Conservation (phyloP, 139 green algal genomes). For the Coelastrella sp. region DNA sequence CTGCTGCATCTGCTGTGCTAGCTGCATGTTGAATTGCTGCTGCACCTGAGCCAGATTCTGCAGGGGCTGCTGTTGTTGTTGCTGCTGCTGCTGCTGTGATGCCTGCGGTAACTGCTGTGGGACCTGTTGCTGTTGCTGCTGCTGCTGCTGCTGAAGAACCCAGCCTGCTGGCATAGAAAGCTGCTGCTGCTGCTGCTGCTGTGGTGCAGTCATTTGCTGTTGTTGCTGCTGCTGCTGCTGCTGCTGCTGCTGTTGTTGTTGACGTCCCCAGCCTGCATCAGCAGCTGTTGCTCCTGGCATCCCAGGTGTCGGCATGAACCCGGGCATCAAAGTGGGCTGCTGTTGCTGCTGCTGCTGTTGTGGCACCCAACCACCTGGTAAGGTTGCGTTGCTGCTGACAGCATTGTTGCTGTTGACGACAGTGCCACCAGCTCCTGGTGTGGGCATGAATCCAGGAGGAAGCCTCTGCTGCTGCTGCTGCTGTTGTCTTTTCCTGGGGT, state of each 20-base stretch:
- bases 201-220: neutral
- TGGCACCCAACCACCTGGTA: neutral
- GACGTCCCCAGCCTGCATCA: neutral
- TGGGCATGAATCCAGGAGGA: slow-evolving; percentile 22
- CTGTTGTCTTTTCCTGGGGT: slow-evolving; percentile 14
- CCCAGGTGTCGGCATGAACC: slow-evolving; percentile 36
- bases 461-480: slow-evolving; percentile 37
- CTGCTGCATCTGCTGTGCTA: neutral
- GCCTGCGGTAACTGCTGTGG: neutral
- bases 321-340: neutral
- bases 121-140: slow-evolving; percentile 1
- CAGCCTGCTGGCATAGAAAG: neutral
- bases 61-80: neutral
- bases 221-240: neutral
- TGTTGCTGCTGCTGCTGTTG: slow-evolving; percentile 39
- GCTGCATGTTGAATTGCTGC: neutral
- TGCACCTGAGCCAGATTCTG: neutral
- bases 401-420: neutral
- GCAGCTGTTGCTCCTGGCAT: neutral
- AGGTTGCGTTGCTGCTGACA: neutral
- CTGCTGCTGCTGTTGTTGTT: slow-evolving; percentile 21
- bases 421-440: neutral
- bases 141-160: neutral
- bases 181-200: slow-evolving; percentile 16
- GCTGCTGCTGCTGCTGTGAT: slow-evolving; percentile 33